Percentiles rank a stretch among this genome's conserved stretches.
Conservation (phyloP, 2,329 filamentous ascomycete species). For the Harringtonia aguacate region DNA sequence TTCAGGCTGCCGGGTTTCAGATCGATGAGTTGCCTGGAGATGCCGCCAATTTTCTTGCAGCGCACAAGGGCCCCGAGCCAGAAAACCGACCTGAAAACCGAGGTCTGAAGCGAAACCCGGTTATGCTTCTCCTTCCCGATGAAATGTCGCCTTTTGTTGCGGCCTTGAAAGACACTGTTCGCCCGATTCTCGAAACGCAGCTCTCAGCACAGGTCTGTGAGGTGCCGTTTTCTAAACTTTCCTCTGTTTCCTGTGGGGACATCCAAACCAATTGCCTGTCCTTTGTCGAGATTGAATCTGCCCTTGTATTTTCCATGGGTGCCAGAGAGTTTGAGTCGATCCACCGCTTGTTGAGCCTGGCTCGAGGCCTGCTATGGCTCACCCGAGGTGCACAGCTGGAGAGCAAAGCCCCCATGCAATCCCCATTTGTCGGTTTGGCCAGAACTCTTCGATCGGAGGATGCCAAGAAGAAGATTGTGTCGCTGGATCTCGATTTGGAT, state of each 20-base stretch:
- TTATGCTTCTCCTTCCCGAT: slow-evolving; percentile 7
- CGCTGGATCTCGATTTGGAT: slow-evolving; percentile 32
- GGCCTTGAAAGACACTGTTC: not conserved
- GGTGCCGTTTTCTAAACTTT: not conserved
- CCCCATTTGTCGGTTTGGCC: slow-evolving; percentile 33
- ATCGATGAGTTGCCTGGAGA: not conserved
- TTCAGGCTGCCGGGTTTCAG: slow-evolving; percentile 1
- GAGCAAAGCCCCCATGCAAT: slow-evolving; percentile 21
- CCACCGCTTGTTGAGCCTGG: slow-evolving; percentile 23
- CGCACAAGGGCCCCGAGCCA: slow-evolving; percentile 1
- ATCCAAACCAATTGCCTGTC: slow-evolving; percentile 28
- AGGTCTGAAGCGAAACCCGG: not conserved
- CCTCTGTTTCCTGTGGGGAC: slow-evolving; percentile 4
- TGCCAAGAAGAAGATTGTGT: slow-evolving; percentile 28
- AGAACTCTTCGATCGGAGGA: slow-evolving; percentile 40
- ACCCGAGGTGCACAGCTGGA: slow-evolving; percentile 29
- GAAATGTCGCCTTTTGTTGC: not conserved
- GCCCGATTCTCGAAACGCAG: not conserved
- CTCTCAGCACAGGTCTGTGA: slow-evolving; percentile 1
- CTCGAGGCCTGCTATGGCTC: slow-evolving; percentile 35
- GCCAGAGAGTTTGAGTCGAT: slow-evolving; percentile 28
- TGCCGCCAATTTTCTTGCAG: not conserved
- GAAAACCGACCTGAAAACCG: not conserved
- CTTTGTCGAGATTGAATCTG: slow-evolving; percentile 27
- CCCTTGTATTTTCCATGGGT: slow-evolving; percentile 27